Percentiles rank a stretch among this genome's conserved stretches.
Conservation (phyloP, 208 protist genomes). For the Borovskyia barvae region DNA sequence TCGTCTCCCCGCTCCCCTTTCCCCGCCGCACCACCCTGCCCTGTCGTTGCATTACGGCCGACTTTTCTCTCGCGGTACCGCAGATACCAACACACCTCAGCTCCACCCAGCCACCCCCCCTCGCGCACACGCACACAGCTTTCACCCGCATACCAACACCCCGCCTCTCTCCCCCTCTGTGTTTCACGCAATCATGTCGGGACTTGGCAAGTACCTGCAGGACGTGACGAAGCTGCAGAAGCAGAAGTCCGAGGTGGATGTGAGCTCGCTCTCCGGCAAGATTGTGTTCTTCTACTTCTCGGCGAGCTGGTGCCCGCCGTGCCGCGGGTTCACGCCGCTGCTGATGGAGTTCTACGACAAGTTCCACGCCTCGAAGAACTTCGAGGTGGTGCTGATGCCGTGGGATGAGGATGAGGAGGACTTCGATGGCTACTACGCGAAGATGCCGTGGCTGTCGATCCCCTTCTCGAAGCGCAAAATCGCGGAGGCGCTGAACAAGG, state of each 20-base stretch:
- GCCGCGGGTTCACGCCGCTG: conserved; percentile 87
- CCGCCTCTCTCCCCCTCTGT: too few species aligned
- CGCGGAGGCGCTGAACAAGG: conserved; percentile 43
- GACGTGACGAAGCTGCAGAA: conserved; percentile 8
- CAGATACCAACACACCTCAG: too few species aligned
- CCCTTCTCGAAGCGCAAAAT: conserved; percentile 43
- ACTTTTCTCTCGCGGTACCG: too few species aligned
- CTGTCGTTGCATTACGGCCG: too few species aligned
- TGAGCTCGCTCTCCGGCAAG: conserved; percentile 41
- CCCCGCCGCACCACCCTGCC: too few species aligned
- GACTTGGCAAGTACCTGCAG: conserved; percentile 6
- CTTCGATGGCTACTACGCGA: conserved; percentile 67
- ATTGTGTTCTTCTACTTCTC: conserved; percentile 89
- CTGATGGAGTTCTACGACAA: conserved; percentile 85
- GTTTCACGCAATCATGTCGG: conserved; percentile 8
- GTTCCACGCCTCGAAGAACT: conserved; percentile 69
- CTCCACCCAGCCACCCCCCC: too few species aligned
- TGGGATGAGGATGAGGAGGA: conserved; percentile 81
- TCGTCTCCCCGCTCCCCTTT: too few species aligned
- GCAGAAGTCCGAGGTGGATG: conserved; percentile 1
- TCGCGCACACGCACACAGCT: too few species aligned
- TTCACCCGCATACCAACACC: too few species aligned
- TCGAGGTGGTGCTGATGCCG: conserved; percentile 74
- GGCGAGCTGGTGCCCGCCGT: conserved; percentile 93
- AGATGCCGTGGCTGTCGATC: conserved; percentile 83